Percentiles rank a stretch among this genome's conserved stretches.
phyloP scores from a whole-genome alignment of 2,329 filamentous ascomycete genomes.

The Aphanoascus verrucosus region DNA sequence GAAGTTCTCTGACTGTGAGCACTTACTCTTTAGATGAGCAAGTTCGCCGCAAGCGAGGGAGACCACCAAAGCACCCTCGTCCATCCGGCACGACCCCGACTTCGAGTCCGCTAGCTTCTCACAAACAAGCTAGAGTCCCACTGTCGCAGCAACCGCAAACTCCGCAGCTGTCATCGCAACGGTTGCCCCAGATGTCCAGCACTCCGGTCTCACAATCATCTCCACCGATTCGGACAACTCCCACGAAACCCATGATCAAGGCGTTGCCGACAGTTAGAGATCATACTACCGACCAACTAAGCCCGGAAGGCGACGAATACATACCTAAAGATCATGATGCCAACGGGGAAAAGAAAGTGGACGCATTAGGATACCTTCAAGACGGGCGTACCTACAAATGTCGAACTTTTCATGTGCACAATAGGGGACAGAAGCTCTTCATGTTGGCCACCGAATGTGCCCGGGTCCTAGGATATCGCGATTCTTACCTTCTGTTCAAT shows the following conservation, averaged over 20 bases:
- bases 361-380: conserved; percentile 66
- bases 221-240: conserved; percentile 62
- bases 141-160: conserved; percentile 27
- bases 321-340: conserved; percentile 87
- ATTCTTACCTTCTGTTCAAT: conserved; percentile 98
- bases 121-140: conserved; percentile 24
- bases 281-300: conserved; percentile 92
- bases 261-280: conserved; percentile 91
- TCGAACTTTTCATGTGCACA: conserved; percentile 83
- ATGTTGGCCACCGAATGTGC: conserved; percentile 98
- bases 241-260: conserved; percentile 74
- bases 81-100: conserved; percentile 26
- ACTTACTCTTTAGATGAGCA: conserved; percentile 28
- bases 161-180: conserved; percentile 32
- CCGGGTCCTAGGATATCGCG: conserved; percentile 81
- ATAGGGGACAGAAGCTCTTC: conserved; percentile 86
- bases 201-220: conserved; percentile 50
- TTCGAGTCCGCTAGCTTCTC: conserved; percentile 21
- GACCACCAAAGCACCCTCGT: conserved; percentile 40
- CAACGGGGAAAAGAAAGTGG: conserved; percentile 87
- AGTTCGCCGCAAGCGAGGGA: conserved; percentile 40
- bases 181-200: conserved; percentile 24
- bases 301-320: conserved; percentile 83
- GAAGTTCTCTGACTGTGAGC: conserved; percentile 9
- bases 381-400: conserved; percentile 83